A percentile compares a stretch with the other conserved stretches of the same genome.
These are phyloP conservation scores for Medicago ruthenica DNA, from an alignment of 306 rosid species.

Conservation along the genomic window DNA sequence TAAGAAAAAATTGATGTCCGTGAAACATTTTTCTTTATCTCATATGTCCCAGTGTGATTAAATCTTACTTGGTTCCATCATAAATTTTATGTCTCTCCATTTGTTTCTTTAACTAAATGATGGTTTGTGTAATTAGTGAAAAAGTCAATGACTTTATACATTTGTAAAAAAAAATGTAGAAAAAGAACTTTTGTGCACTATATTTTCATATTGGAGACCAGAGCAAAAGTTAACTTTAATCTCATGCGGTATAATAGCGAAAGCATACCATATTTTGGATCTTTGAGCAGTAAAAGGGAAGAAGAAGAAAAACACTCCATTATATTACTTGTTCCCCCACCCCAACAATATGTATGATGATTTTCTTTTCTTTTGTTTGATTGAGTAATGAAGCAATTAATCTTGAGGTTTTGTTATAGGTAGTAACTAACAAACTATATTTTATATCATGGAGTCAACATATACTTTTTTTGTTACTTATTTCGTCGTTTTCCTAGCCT, in stretches of 20 bases:
- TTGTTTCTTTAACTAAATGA: background rate
- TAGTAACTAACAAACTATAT: conserved; percentile 6
- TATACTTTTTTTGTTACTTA: background rate
- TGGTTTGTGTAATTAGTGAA: background rate
- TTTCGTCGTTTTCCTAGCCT: background rate
- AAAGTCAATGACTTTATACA: conserved; percentile 13
- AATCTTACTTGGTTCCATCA: background rate
- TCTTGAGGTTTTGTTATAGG: conserved; percentile 25
- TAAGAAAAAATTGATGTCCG: no score
- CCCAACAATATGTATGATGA: background rate
- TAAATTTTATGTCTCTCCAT: conserved; percentile 10
- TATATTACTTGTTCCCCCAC: background rate
- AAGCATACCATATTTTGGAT: conserved; percentile 19
- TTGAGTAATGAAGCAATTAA: conserved; percentile 5
- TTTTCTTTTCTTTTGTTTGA: conserved; percentile 11
- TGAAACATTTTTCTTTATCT: no score
- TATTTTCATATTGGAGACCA: conserved; percentile 34
- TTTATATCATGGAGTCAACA: background rate
- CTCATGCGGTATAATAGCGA: background rate
- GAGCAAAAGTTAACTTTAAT: conserved; percentile 28
- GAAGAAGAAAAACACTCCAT: background rate
- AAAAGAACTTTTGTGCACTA: background rate
- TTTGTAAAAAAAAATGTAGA: background rate
- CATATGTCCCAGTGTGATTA: background rate
- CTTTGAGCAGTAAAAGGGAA: background rate